Evolutionary conservation across 257 asterid species (phyloP), one percentile per base, ranked within the genome.

Genomic region (Nicotiana tomentosiformis): DNA sequence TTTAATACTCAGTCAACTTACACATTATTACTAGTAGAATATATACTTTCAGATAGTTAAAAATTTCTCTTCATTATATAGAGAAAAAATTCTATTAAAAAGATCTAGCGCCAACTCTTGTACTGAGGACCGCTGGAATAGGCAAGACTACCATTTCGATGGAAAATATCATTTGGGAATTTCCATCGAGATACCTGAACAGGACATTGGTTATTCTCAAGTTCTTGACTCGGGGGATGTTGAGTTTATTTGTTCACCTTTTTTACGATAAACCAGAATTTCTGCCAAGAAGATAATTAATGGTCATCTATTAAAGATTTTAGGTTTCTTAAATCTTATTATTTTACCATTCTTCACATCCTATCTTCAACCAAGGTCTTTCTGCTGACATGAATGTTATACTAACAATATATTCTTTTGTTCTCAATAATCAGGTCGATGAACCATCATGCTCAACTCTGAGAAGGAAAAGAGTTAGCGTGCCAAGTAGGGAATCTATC

Each of bases 401-500:
- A 69, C 77, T 69, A 69, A 69, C 23, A 69, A 43, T 69, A 15
- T 16, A 35, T 39, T 14, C 60, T 80, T 30, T 12, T 14, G 16
- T 32, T 53, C 11, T 7, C 26, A 16, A 17, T 37, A 32, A 74
- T 17, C 87, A 89, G 94, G 94, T 90, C 49, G 89, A 86, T 77
- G 83, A 67, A 16, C 77, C 86, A 11, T 78, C 85, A 32, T 43
- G 78, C 66, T 66, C 57, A 35, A 83, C 84, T 37, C 88, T 87
- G 30, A 68, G 77, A 84, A 88, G 84, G 88, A 84, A 82, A 78
- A 46, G 66, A n/a, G 69, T 86, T 58, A 81, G 83, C 49, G 53
- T 86, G 82, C 87, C 93, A 3, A 86, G 88, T 70, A 83, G 77
- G 68, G 92, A 88, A 66, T 66, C 81, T 20, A 85, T 86, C 5